Base-by-base conservation (phyloP, 2,329 filamentous ascomycete genomes). In the Fusarium proliferatum region DNA sequence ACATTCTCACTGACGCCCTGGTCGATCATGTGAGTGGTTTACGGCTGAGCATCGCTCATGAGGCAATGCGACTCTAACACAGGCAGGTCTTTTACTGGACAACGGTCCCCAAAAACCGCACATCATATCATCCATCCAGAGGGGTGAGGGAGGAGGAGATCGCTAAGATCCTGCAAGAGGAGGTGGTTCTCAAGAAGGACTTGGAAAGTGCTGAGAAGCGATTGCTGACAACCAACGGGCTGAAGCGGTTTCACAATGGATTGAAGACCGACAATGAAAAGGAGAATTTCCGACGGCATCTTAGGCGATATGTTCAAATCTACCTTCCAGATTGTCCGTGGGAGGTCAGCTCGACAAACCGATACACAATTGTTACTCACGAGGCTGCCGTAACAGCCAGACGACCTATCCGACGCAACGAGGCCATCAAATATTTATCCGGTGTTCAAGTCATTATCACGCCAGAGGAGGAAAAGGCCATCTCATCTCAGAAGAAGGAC, bases 321-420 rank as follows among this genome's bases (percentile, higher is more conserved):
- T 98, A 98, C 84, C 88, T 96, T 45, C 93, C 95, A 8, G 96
- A 98, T 77, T 98, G 94, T 79, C 94, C 96, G 1, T 98, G 96
- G 83, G 96, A 99, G 81, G 95, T 99, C 58, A 88, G 85, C 76
- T 93, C 93, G 23, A 98, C 96, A 41, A 98, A 98, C 81, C 92
- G 96, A 61, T 99, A 98, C 84, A 97, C 95, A 9, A 95, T 98
- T 73, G 91, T 91, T 61, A 94, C 92, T 36, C 94, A 97, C 73
- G 96, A 99, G 82, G 96, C 96, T 16, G 92, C 94, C 26, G 90
- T 98, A 51, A 93, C 93, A 6, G 96, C 97, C 15, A 90, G 96
- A 48, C 91, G 89, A 69, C 88, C 88, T 61, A 96, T 98, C 78
- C 91, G 89, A 76, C 92, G 91, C 74, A 94, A 95, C 69, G 94